Base-by-base conservation (phyloP, 306 rosid species). In the Fagus sylvatica region DNA sequence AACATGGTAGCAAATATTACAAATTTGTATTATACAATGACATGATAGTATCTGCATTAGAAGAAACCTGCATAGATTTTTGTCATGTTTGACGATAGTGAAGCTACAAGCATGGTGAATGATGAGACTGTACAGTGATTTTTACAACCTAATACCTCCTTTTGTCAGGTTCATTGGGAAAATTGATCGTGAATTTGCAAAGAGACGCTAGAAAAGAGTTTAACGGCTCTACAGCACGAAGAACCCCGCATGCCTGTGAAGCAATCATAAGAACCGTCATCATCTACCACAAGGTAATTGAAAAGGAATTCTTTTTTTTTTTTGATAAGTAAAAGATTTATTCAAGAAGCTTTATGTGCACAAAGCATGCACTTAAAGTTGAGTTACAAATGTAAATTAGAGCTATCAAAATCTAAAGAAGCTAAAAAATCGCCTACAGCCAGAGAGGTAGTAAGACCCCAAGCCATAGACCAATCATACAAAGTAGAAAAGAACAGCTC, bases 171-270 rank as follows among this genome's bases (percentile, higher is more conserved):
- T 90, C 98, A 80, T 70, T 85, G 2, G 98, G 97, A 84, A 94
- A 89, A 87, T 92, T 92, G 80, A 94, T 92, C 0, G 98, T 94
- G 76, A 92, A 92, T 83, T 94, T 94, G 92, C 98, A 94, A 83
- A 94, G 98, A 55, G 98, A 94, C 76, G 98, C 97, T 72, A 94
- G 87, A 90, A 92, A 94, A 7, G 98, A 90, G 87, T 94, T 94
- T 72, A 94, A 82, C 73, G 98, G 98, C 81, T 94, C 98, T 61
- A 94, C 91, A 66, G 92, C 97, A 80, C 89, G 91, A 75, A 94
- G 97, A 82, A 94, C 92, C 67, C 98, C 98, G 74, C 98, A 94
- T 66, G 97, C 98, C 98, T 94, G 88, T 64, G 37, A 55, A 84
- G 75, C 74, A 64, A 74, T 72, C 83, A 83, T 54, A 28, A 68